Percentiles rank a stretch among this genome's conserved stretches.
Conservation (phyloP, 805 yeast genomes). For the Starmerella stellata region DNA sequence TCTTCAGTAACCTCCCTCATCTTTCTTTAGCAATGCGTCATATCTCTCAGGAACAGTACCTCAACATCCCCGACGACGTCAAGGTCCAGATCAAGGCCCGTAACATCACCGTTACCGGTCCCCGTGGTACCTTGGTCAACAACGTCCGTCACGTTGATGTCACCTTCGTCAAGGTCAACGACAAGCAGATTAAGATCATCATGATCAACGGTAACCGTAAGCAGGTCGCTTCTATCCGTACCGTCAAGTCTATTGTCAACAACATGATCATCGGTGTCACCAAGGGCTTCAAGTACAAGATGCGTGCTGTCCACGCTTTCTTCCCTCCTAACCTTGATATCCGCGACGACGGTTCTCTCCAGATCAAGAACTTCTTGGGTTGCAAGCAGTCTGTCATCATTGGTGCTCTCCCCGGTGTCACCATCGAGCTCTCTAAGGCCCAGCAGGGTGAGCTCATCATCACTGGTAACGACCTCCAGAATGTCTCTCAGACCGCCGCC, state of each 20-base stretch:
- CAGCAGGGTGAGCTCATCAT: slow-evolving; percentile 91
- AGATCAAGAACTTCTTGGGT: slow-evolving; percentile 99
- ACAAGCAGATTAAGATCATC: slow-evolving; percentile 62
- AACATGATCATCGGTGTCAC: slow-evolving; percentile 98
- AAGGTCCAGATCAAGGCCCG: slow-evolving; percentile 83
- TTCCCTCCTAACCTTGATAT: slow-evolving; percentile 98
- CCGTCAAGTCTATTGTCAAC: slow-evolving; percentile 85
- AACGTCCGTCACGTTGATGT: slow-evolving; percentile 88
- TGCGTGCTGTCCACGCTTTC: slow-evolving; percentile 99
- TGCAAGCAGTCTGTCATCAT: slow-evolving; percentile 92
- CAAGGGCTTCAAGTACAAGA: slow-evolving; percentile 97
- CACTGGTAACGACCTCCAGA: slow-evolving; percentile 90
- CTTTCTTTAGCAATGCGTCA: slow-evolving; percentile 69
- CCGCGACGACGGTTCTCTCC: slow-evolving; percentile 58
- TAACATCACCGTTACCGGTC: slow-evolving; percentile 77
- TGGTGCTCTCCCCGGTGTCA: slow-evolving; percentile 75
- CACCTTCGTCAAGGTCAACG: slow-evolving; percentile 60
- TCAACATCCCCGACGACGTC: slow-evolving; percentile 84
- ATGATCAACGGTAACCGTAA: slow-evolving; percentile 99
- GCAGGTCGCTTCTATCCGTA: slow-evolving; percentile 98
- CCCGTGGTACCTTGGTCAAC: slow-evolving; percentile 89
- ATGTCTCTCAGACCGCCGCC: slow-evolving; percentile 96
- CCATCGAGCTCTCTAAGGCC: slow-evolving; percentile 56
- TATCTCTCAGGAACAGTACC: slow-evolving; percentile 71
- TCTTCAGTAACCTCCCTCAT: too few species aligned